Conservation (phyloP, 371 early-diverging fungal genomes). For the Mortierella sp. region DNA sequence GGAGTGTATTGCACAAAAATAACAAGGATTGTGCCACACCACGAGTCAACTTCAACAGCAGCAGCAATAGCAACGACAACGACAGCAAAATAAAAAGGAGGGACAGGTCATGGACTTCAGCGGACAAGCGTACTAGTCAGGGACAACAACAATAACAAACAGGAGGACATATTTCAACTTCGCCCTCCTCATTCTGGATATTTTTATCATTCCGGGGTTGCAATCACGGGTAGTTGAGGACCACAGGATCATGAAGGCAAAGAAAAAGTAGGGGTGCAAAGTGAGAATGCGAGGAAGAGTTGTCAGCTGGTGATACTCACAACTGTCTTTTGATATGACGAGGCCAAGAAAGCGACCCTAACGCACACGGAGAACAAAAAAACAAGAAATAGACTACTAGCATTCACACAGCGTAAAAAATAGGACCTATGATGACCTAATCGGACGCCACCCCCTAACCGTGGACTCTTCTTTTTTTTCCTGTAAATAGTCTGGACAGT, state of each 20-base stretch:
- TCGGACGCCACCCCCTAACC: not conserved
- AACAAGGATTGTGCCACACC: not conserved
- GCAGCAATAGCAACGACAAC: no score
- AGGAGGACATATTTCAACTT: not conserved
- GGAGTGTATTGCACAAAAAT: not conserved
- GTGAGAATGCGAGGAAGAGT: not conserved
- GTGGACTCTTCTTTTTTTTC: conserved; percentile 11
- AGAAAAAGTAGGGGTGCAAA: not conserved
- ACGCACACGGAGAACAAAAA: conserved; percentile 7
- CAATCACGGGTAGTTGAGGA: not conserved
- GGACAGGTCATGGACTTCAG: not conserved
- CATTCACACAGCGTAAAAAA: conserved; percentile 5
- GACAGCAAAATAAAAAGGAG: not conserved
- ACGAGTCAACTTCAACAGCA: not conserved
- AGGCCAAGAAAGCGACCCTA: not conserved
- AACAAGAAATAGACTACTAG: not conserved
- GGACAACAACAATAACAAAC: not conserved
- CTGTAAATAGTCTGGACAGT: conserved; percentile 86
- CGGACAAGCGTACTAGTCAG: not conserved
- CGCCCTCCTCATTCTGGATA: not conserved
- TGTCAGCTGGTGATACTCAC: conserved; percentile 6
- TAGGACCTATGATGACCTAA: not conserved
- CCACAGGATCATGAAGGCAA: not conserved
- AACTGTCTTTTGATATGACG: not conserved
- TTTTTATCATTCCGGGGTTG: not conserved